Base-by-base conservation (phyloP, 768 basidiomycete genomes). In the Macrocybe gigantea region DNA sequence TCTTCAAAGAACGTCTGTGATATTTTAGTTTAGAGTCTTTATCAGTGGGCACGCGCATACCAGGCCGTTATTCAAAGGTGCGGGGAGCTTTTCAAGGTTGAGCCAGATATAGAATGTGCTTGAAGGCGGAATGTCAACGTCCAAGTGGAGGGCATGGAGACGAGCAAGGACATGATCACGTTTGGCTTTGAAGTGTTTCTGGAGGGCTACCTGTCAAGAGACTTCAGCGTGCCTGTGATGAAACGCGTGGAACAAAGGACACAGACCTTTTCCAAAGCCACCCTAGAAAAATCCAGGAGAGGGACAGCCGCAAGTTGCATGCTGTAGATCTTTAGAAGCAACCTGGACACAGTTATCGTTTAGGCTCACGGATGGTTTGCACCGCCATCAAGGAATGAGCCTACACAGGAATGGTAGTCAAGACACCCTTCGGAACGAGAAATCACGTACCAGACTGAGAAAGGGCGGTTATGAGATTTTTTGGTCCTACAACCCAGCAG, bases 71-170 rank as follows among this genome's bases (percentile, higher is more conserved):
- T 93, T 91, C 38, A 96, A 62, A 6, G 94, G 94, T 5, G 79
- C 56, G 7, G 90, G 87, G 41, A 96, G 75, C 47, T 73, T 74
- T 61, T 84, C 84, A 14, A 95, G 73, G 67, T 89, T 88, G 50
- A 94, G 78, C 93, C 94, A 96, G 61, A 96, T 82, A 66, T 97
- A 96, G 69, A 96, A 97, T 2, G 94, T 96, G 47, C 83, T 82
- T 13, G 70, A 71, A 5, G 90, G 92, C 37, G 86, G 85, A 47
- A 88, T 67, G 40, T 78, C 71, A 39, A 96, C 88, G 43, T 86
- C 81, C 15, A 96, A 74, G 38, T 82, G 85, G 48, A 97, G 77
- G 35, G 78, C 73, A 49, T 82, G 78, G 51, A 97, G 78, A n/a
- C 94, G 79, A 44, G 74, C 66, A 14, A 97, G 80, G 35, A 95